Percentiles rank a stretch among this genome's conserved stretches.
These are phyloP conservation scores for Pelargonium cotyledonis DNA, from an alignment of 441 rosid species.

Conservation along the genomic window DNA sequence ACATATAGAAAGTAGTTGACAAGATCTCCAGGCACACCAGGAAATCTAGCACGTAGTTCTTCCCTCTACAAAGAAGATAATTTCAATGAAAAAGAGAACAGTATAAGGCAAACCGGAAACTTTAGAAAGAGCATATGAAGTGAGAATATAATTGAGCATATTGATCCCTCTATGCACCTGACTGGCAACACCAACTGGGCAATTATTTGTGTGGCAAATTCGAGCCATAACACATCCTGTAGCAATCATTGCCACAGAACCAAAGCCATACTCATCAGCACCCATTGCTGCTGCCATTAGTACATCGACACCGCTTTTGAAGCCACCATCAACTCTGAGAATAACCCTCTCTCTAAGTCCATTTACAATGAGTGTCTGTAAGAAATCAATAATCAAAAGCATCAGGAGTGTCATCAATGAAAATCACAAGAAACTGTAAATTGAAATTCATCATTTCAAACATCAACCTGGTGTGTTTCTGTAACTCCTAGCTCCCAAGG, in stretches of 20 bases:
- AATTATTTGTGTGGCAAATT: constrained; percentile 96
- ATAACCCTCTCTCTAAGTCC: constrained; percentile 98
- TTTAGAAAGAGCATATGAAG: constrained; percentile 13
- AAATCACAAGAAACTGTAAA: constrained; percentile 15
- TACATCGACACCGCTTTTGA: constrained; percentile 93
- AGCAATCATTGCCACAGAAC: constrained; percentile 99
- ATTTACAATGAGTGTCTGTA: constrained; percentile 79
- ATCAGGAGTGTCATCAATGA: constrained; percentile 8
- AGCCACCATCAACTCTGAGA: constrained; percentile 95
- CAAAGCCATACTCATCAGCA: constrained; percentile 97
- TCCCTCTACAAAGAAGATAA: constrained; percentile 53
- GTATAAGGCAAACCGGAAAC: constrained; percentile 12
- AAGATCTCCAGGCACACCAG: constrained; percentile 99
- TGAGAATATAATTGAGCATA: constrained; percentile 14
- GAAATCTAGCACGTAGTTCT: constrained; percentile 96
- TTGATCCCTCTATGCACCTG: constrained; percentile 46
- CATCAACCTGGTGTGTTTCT: constrained; percentile 81
- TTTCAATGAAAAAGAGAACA: constrained; percentile 13
- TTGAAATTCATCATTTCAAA: constrained; percentile 20
- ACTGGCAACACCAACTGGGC: constrained; percentile 99
- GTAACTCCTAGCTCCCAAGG: constrained; percentile 99
- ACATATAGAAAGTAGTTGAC: constrained; percentile 90
- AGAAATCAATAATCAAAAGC: constrained; percentile 25
- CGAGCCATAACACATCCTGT: constrained; percentile 99
- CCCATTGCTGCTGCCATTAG: constrained; percentile 99